Evolutionary conservation across 148 eudicot genomes (phyloP), one percentile per base, ranked within the genome.

Genomic region (Camellia granthamiana): DNA sequence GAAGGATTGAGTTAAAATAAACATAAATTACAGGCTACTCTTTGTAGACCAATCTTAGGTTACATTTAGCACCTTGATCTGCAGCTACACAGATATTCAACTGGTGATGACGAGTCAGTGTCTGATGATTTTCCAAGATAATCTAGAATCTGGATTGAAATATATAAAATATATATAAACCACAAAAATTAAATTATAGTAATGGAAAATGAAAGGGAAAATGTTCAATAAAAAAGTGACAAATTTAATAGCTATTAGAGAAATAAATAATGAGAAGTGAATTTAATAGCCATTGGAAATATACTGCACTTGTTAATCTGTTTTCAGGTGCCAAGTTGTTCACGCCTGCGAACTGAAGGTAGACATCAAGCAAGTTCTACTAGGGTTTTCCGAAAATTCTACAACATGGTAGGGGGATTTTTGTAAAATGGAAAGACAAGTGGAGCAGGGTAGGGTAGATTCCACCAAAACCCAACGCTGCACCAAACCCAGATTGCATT

Each of bases 101-200:
- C 90, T 14, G 92, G 92, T 81, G 98, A 92, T 56, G 95, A 84
- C 69, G 97, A 93, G 81, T 90, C 94, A 3, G 89, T 82, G 18
- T 93, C 99, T 16, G 92, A 87, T 61, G 97, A 96, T 77, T 89
- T 92, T 38, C 94, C 97, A 80, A 93, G 97, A 81, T 87, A 85
- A 86, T 90, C 92, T 83, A 90, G 92, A 69, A 96, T 91, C 98
- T 93, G 88, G 58, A 87, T 15, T 55, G 5, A 71, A 51, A 78
- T 55, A 42, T 15, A 67, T 41, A 43, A 8, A n/a, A 69, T 55
- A 19, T 19, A 30, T 30, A 30, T 30, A 30, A 3, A 7, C 54
- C 70, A 74, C 67, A 62, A 51, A 21, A 41, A 15, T 58, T 74
- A 42, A 74, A 16, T 42, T 8, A 58, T 3, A 42, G 30, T 14